These are phyloP conservation scores for Capsicum baccatum DNA, from an alignment of 257 asterid genomes.

Conservation along the genomic window DNA sequence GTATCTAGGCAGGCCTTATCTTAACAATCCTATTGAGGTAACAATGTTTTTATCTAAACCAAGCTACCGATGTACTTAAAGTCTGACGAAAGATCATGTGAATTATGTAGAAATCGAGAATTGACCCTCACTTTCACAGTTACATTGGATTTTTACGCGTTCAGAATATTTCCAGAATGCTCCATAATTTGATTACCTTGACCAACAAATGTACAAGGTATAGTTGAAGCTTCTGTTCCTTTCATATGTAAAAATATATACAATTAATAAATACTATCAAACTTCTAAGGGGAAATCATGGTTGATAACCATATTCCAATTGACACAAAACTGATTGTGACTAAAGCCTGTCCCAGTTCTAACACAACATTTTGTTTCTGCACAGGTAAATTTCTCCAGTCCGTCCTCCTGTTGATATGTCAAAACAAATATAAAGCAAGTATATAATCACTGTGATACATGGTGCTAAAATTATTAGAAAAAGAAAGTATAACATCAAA, in stretches of 20 bases:
- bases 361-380: constrained; percentile 56
- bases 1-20: no score
- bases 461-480: neutral
- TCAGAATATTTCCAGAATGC: neutral
- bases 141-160: neutral
- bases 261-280: constrained; percentile 19
- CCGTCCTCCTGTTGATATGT: constrained; percentile 61
- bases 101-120: no score
- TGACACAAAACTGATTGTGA: constrained; percentile 69
- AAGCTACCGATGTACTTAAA: no score
- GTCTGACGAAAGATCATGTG: no score
- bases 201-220: constrained; percentile 20
- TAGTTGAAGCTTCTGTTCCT: constrained; percentile 24
- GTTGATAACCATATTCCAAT: constrained; percentile 86
- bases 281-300: constrained; percentile 48
- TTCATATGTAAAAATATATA: constrained; percentile 12
- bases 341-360: constrained; percentile 77
- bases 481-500: neutral
- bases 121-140: neutral
- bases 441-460: neutral
- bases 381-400: constrained; percentile 67
- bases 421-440: constrained; percentile 1
- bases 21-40: no score
- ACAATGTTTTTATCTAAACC: no score
- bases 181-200: neutral